Conservation (phyloP, 371 early-diverging fungal species). For the Mortierella sp. region DNA sequence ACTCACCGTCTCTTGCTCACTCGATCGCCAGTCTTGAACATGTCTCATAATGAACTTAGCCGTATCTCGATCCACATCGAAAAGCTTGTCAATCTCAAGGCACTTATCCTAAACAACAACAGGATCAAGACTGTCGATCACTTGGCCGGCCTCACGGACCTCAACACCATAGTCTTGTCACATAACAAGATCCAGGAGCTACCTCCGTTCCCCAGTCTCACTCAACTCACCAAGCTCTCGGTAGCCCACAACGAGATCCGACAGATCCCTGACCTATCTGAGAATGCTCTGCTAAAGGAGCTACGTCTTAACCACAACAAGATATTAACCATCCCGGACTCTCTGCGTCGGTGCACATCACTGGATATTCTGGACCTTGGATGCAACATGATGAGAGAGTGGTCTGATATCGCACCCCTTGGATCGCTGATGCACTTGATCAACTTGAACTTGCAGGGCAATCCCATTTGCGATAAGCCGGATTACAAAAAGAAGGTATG, state of each 20-base stretch:
- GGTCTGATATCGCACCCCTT: constrained; percentile 74
- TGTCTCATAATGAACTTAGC: constrained; percentile 77
- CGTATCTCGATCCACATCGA: constrained; percentile 70
- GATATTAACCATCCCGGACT: constrained; percentile 71
- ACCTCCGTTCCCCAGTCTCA: constrained; percentile 64
- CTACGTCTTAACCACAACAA: constrained; percentile 83
- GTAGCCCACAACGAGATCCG: constrained; percentile 79
- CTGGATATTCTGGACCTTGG: constrained; percentile 83
- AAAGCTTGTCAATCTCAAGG: constrained; percentile 73
- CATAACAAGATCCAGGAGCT: constrained; percentile 78
- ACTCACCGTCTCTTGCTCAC: too few species aligned
- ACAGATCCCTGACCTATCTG: constrained; percentile 73
- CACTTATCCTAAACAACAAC: constrained; percentile 87
- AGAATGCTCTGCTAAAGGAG: constrained; percentile 72
- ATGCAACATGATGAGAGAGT: constrained; percentile 71
- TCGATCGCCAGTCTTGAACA: constrained; percentile 84
- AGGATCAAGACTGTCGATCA: constrained; percentile 72
- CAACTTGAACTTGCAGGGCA: constrained; percentile 85
- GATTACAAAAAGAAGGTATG: constrained; percentile 73
- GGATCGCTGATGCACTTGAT: constrained; percentile 67
- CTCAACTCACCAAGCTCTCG: constrained; percentile 78
- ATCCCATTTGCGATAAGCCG: constrained; percentile 74
- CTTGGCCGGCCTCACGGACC: constrained; percentile 63
- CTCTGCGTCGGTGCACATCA: constrained; percentile 61
- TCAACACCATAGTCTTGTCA: constrained; percentile 87